Evolutionary conservation across 2,329 filamentous ascomycete species (phyloP).

Genomic region (Sporothrix protearum): DNA sequence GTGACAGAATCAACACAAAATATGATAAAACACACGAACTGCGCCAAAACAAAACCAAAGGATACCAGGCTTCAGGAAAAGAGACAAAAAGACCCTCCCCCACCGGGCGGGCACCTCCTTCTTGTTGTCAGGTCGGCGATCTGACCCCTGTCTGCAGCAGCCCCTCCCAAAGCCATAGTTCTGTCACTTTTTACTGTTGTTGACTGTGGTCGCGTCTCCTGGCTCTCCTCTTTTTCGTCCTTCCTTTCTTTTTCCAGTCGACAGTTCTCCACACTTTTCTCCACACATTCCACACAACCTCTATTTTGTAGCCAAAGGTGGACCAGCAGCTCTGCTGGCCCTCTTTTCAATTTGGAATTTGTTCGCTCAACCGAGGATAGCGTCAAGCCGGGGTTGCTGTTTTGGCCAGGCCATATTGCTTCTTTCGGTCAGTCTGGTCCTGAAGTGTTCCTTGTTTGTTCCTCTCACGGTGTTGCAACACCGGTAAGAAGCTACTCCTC

Average conservation of each 20-base stretch:
- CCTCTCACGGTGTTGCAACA: not conserved
- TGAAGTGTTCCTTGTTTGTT: not conserved
- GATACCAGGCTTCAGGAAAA: not conserved
- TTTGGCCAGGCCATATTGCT: slow-evolving; percentile 16
- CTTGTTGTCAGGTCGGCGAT: slow-evolving; percentile 16
- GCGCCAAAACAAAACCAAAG: not conserved
- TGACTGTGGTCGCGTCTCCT: not conserved
- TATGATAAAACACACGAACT: not conserved
- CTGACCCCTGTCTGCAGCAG: slow-evolving; percentile 12
- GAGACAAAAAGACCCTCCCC: not conserved
- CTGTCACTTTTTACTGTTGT: not conserved
- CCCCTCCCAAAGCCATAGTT: not conserved
- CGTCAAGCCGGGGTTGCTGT: not conserved
- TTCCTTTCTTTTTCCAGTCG: not conserved
- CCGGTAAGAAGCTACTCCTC: not conserved
- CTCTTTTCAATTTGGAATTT: slow-evolving; percentile 16
- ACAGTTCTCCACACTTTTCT: not conserved
- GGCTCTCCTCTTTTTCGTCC: not conserved
- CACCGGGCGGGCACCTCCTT: slow-evolving; percentile 17
- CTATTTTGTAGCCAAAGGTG: not conserved
- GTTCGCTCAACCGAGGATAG: not conserved
- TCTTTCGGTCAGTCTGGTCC: slow-evolving; percentile 1
- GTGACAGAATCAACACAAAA: slow-evolving; percentile 10
- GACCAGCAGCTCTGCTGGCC: not conserved
- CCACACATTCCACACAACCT: slow-evolving; percentile 2